phyloP scores from a whole-genome alignment of 495 filamentous ascomycete genomes.

The Neurospora terricola region DNA sequence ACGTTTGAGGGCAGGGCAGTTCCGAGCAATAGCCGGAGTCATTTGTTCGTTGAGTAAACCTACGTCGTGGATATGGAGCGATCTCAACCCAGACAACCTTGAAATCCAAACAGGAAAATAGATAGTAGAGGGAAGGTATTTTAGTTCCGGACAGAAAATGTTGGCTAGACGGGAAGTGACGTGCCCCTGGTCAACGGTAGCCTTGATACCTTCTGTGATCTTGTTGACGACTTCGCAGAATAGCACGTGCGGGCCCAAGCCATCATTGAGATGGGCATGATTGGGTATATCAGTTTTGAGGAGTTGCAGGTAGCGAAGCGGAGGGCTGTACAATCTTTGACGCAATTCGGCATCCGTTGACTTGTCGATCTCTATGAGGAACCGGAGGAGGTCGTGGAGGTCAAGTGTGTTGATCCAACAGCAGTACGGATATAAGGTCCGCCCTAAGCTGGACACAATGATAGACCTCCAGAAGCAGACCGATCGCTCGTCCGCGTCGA shows the following conservation, averaged over 20 bases:
- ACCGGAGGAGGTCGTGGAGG: slow-evolving; percentile 46
- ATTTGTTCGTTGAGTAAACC: slow-evolving; percentile 42
- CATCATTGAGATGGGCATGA: neutral
- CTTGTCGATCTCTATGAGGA: slow-evolving; percentile 15
- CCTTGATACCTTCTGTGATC: slow-evolving; percentile 25
- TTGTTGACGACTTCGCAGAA: slow-evolving; percentile 18
- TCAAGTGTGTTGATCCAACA: slow-evolving; percentile 55
- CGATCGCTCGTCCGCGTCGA: slow-evolving; percentile 32
- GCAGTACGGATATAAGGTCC: slow-evolving; percentile 60
- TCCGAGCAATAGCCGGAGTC: slow-evolving; percentile 39
- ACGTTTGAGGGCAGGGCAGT: slow-evolving; percentile 52
- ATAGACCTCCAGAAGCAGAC: slow-evolving; percentile 60
- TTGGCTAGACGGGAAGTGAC: slow-evolving; percentile 37
- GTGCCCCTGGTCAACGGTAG: slow-evolving; percentile 19
- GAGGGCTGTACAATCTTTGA: slow-evolving; percentile 40
- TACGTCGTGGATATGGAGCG: slow-evolving; percentile 48
- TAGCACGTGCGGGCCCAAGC: slow-evolving; percentile 12
- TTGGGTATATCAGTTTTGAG: neutral
- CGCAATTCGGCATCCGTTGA: slow-evolving; percentile 12
- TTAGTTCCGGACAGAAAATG: slow-evolving; percentile 19
- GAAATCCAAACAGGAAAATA: slow-evolving; percentile 26
- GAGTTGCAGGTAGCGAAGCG: slow-evolving; percentile 30
- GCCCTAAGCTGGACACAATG: slow-evolving; percentile 52
- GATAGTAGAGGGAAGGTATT: slow-evolving; percentile 12
- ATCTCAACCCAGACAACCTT: slow-evolving; percentile 26